These are phyloP conservation scores for Fusarium setosum DNA, from an alignment of 2,329 filamentous ascomycete species.

Conservation along the genomic window DNA sequence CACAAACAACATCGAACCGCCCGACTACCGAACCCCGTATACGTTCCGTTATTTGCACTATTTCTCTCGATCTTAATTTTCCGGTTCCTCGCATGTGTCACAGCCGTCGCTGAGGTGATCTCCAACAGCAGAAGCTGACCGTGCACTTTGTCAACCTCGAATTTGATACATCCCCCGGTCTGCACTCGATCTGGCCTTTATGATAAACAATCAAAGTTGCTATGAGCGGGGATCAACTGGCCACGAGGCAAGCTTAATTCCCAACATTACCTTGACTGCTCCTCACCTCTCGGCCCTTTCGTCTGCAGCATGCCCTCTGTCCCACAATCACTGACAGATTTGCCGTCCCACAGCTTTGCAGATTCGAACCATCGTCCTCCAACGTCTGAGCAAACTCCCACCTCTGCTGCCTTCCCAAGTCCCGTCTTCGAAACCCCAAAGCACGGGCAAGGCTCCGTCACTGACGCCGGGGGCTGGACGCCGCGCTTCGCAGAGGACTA, in stretches of 20 bases:
- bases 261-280: slow-evolving; percentile 11
- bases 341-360: slow-evolving; percentile 64
- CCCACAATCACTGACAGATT: slow-evolving; percentile 49
- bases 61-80: slow-evolving; percentile 9
- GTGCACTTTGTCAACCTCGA: slow-evolving; percentile 35
- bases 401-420: slow-evolving; percentile 63
- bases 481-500: slow-evolving; percentile 74
- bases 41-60: neutral
- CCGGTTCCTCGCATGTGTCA: slow-evolving; percentile 33
- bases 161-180: slow-evolving; percentile 25
- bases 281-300: slow-evolving; percentile 19
- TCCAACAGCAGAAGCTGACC: slow-evolving; percentile 25
- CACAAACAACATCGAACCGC: slow-evolving; percentile 11
- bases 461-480: slow-evolving; percentile 66
- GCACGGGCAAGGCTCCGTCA: slow-evolving; percentile 57
- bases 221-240: slow-evolving; percentile 72
- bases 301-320: slow-evolving; percentile 16
- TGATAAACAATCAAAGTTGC: slow-evolving; percentile 54
- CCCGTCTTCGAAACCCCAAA: slow-evolving; percentile 69
- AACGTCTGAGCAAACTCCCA: slow-evolving; percentile 69
- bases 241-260: slow-evolving; percentile 60
- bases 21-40: slow-evolving; percentile 7
- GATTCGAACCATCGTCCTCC: slow-evolving; percentile 71
- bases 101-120: slow-evolving; percentile 26
- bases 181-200: slow-evolving; percentile 36